Base-by-base conservation (phyloP, 352 stramenopile genomes). In the Globisporangium rhizosaccharum region DNA sequence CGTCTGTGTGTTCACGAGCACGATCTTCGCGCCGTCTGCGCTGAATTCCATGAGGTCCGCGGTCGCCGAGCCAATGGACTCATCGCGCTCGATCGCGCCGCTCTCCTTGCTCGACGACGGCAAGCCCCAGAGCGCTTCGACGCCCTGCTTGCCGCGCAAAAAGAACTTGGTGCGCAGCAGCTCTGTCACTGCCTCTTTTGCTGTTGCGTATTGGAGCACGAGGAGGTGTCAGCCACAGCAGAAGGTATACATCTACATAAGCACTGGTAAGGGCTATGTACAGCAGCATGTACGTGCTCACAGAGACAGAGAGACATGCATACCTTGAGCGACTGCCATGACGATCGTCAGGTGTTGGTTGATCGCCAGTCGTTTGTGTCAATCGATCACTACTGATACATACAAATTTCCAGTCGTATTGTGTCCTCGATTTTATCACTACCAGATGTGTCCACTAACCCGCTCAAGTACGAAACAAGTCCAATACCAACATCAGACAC, bases 121-220 rank as follows among this genome's bases (percentile, higher is more conserved):
- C 48, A 80, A 72, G 10, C 85, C 85, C 79, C 78, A 94, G 28
- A 94, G 67, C 36, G 76, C 64, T 62, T 94, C 85, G n/a, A 94
- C 68, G 56, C 83, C 79, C 53, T 70, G 50, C 67, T 85, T 92
- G 55, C 83, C 79, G 51, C 85, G 85, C 57, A 93, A 64, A 67
- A 92, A 94, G 60, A 94, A 82, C 72, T 94, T 94, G 59, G 82
- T 94, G 60, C 79, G 79, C 50, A 81, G 39, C 55, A 66, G 45
- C 37, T 66, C 54, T n/a, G 42, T 41, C 17, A 54, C 58, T n/a
- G 58, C 46, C 10, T 58, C 58, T 58, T 47, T 47, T 47, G 41
- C 41, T 47, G 41, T 9, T 18, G 41, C 20, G 41, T 7, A 20
- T 2, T 45, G 39, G 3, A n/a, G 17, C 17, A 18, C 12, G 12